Conservation (phyloP, 805 yeast genomes). For the Saturnispora sanitii region DNA sequence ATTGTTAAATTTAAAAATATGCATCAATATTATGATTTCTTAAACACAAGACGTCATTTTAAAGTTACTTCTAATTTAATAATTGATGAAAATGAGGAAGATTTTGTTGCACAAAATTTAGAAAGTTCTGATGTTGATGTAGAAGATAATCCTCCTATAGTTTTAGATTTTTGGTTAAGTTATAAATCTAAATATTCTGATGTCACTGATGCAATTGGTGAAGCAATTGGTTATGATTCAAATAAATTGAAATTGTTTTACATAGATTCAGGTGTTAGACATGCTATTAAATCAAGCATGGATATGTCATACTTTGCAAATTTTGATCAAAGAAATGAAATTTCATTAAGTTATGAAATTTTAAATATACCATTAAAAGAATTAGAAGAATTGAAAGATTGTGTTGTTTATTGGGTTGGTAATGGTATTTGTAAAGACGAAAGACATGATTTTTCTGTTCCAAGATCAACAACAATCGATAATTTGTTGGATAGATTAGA, state of each 20-base stretch:
- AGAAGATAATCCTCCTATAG: background rate
- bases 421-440: constrained; percentile 64
- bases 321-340: constrained; percentile 33
- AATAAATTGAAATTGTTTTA: constrained; percentile 57
- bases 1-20: constrained; percentile 25
- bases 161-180: constrained; percentile 60
- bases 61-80: constrained; percentile 35
- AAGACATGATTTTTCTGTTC: constrained; percentile 58
- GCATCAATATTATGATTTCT: constrained; percentile 41
- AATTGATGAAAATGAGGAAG: constrained; percentile 38
- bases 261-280: constrained; percentile 46
- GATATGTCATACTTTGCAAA: constrained; percentile 25
- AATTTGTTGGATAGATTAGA: constrained; percentile 49
- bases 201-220: constrained; percentile 53
- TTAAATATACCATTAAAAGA: constrained; percentile 67
- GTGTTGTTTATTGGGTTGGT: constrained; percentile 64
- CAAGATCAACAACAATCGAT: constrained; percentile 45
- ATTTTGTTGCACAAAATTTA: constrained; percentile 31
- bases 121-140: constrained; percentile 7
- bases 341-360: constrained; percentile 59
- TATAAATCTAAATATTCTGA: constrained; percentile 47
- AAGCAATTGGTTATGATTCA: constrained; percentile 43
- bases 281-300: constrained; percentile 37
- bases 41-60: constrained; percentile 53
- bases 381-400: constrained; percentile 61